Evolutionary conservation across 2,329 filamentous ascomycete species (phyloP).

Genomic region (Trichoderma simmonsii): DNA sequence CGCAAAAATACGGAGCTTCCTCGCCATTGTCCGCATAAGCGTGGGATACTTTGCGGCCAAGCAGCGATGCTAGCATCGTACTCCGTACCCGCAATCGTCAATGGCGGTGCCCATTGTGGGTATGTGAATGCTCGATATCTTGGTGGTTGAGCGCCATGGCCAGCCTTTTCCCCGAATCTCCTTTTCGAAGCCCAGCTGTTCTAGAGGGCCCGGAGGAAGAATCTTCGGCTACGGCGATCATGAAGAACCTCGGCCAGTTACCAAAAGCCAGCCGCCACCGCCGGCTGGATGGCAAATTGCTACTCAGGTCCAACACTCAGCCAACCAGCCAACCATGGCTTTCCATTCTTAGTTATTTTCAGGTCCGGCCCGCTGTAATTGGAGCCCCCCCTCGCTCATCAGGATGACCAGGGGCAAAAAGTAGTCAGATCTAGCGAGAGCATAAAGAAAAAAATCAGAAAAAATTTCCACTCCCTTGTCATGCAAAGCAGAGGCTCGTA

Average conservation of each 20-base stretch:
- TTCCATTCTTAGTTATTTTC: conserved; percentile 4
- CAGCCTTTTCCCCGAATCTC: not conserved
- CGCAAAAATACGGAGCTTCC: not conserved
- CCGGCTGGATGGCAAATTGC: not conserved
- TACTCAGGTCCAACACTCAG: not conserved
- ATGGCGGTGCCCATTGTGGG: not conserved
- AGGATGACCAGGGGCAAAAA: not conserved
- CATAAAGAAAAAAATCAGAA: not conserved
- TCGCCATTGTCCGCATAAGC: not conserved
- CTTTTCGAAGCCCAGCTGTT: not conserved
- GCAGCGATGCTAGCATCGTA: not conserved
- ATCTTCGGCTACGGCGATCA: not conserved
- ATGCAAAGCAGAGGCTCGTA: not conserved
- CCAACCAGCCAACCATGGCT: conserved; percentile 13
- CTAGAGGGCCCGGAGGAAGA: not conserved
- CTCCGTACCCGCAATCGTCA: not conserved
- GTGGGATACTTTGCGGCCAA: not conserved
- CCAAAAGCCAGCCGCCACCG: conserved; percentile 18
- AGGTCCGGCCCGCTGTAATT: conserved; percentile 17
- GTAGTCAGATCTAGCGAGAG: not conserved
- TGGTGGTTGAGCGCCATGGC: not conserved
- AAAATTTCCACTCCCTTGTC: not conserved
- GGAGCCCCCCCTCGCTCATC: not conserved
- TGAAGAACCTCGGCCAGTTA: conserved; percentile 6
- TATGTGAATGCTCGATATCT: not conserved